These are phyloP conservation scores for Ceratobasidium sp. DNA, from an alignment of 1,284 basidiomycete species.

Conservation along the genomic window DNA sequence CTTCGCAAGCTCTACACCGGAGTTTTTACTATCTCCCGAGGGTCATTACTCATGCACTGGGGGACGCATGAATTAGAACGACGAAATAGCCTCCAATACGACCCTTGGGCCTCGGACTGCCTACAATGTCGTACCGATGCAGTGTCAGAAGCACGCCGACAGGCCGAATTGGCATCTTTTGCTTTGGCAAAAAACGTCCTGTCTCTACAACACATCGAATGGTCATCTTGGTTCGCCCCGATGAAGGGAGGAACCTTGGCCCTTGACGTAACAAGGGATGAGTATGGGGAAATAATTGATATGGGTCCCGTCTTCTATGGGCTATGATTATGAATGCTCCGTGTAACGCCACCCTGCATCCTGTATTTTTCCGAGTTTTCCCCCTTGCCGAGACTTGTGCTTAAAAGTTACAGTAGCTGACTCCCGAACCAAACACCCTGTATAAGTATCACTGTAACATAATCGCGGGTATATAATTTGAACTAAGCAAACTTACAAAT, in stretches of 20 bases:
- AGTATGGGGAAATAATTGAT: slow-evolving; percentile 27
- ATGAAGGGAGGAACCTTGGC: slow-evolving; percentile 42
- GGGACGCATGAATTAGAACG: slow-evolving; percentile 28
- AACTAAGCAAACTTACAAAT: background rate
- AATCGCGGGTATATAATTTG: slow-evolving; percentile 11
- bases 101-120: slow-evolving; percentile 44
- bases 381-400: slow-evolving; percentile 20
- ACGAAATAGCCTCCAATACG: slow-evolving; percentile 32
- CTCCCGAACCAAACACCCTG: slow-evolving; percentile 21
- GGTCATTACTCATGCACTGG: slow-evolving; percentile 43
- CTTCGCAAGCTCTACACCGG: slow-evolving; percentile 43
- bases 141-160: slow-evolving; percentile 29
- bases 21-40: slow-evolving; percentile 44
- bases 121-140: slow-evolving; percentile 42
- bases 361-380: slow-evolving; percentile 33
- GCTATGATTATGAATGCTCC: slow-evolving; percentile 23
- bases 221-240: slow-evolving; percentile 45
- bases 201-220: slow-evolving; percentile 31
- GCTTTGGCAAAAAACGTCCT: slow-evolving; percentile 31
- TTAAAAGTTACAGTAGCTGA: slow-evolving; percentile 20
- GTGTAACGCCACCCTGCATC: slow-evolving; percentile 26
- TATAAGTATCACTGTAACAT: slow-evolving; percentile 8
- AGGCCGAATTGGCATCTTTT: slow-evolving; percentile 23
- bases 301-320: slow-evolving; percentile 29
- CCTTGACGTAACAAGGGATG: slow-evolving; percentile 36